Evolutionary conservation across 1,139 yeast species (phyloP).

Genomic region (Candida glucosophila): DNA sequence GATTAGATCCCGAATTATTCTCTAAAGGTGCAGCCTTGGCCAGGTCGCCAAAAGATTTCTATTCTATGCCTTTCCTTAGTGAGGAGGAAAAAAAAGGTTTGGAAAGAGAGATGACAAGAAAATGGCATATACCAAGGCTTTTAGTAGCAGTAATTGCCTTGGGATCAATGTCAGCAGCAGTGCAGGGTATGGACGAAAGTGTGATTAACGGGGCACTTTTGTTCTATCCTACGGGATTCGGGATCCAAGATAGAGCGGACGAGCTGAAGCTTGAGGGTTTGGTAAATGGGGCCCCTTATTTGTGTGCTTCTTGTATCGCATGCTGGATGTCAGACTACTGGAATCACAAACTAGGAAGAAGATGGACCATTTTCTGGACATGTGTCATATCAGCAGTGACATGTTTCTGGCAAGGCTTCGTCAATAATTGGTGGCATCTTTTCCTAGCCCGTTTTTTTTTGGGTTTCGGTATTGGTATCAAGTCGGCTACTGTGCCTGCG

Average conservation of each 20-base stretch:
- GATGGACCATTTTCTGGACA: slow-evolving; percentile 64
- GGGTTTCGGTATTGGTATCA: slow-evolving; percentile 77
- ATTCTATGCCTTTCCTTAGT: slow-evolving; percentile 46
- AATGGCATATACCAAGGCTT: slow-evolving; percentile 56
- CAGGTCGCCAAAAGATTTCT: slow-evolving; percentile 51
- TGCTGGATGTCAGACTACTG: slow-evolving; percentile 69
- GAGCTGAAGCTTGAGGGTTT: slow-evolving; percentile 62
- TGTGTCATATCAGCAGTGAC: slow-evolving; percentile 58
- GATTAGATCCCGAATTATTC: slow-evolving; percentile 57
- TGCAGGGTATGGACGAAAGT: slow-evolving; percentile 90
- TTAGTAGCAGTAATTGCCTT: slow-evolving; percentile 58
- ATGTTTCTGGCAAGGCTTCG: slow-evolving; percentile 73
- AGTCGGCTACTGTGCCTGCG: slow-evolving; percentile 75
- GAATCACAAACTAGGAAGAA: slow-evolving; percentile 59
- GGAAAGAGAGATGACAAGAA: slow-evolving; percentile 49
- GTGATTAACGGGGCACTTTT: slow-evolving; percentile 80
- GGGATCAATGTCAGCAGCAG: slow-evolving; percentile 84
- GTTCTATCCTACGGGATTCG: slow-evolving; percentile 52
- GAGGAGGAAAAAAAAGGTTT: slow-evolving; percentile 55
- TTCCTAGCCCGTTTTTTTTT: slow-evolving; percentile 64
- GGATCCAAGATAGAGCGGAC: slow-evolving; percentile 40
- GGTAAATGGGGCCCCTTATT: slow-evolving; percentile 74
- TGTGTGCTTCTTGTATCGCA: slow-evolving; percentile 61
- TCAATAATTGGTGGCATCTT: slow-evolving; percentile 67
- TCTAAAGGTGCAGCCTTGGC: slow-evolving; percentile 73